Evolutionary conservation across 1,139 yeast genomes (phyloP).

Genomic region (Blastobotrys elegans): DNA sequence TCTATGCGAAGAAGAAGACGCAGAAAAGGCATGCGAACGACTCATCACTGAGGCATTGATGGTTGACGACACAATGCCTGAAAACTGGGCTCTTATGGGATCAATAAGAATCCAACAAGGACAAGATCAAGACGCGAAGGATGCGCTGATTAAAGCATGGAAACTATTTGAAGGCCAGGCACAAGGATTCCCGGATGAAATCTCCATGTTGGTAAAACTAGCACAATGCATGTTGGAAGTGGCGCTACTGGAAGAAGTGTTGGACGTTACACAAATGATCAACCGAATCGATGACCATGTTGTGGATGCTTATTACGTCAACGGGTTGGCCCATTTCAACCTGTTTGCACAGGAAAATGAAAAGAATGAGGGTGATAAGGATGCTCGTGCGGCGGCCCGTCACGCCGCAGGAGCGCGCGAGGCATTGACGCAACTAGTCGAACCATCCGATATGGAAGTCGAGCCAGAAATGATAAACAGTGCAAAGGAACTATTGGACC

Average conservation of each 20-base stretch:
- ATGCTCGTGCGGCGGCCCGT: constrained; percentile 22
- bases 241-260: constrained; percentile 61
- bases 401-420: constrained; percentile 34
- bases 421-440: constrained; percentile 27
- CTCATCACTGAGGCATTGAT: constrained; percentile 62
- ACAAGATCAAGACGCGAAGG: constrained; percentile 62
- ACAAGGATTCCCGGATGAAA: constrained; percentile 48
- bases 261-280: constrained; percentile 53
- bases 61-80: constrained; percentile 61
- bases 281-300: constrained; percentile 80
- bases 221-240: constrained; percentile 59
- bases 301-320: constrained; percentile 73
- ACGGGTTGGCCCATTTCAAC: constrained; percentile 68
- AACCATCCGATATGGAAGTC: constrained; percentile 26
- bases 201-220: constrained; percentile 64
- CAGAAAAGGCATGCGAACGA: constrained; percentile 74
- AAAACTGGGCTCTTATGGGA: constrained; percentile 75
- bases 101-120: constrained; percentile 91
- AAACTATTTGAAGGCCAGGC: constrained; percentile 48
- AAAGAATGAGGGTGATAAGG: constrained; percentile 11
- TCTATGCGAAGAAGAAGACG: constrained; percentile 87
- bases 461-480: constrained; percentile 30
- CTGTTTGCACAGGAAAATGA: constrained; percentile 22
- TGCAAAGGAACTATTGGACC: constrained; percentile 29
- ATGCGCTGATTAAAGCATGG: constrained; percentile 73